Percentiles rank a stretch among this genome's conserved stretches.
phyloP scores from a whole-genome alignment of 805 yeast genomes.

The Starmerella potacharoeniae region DNA sequence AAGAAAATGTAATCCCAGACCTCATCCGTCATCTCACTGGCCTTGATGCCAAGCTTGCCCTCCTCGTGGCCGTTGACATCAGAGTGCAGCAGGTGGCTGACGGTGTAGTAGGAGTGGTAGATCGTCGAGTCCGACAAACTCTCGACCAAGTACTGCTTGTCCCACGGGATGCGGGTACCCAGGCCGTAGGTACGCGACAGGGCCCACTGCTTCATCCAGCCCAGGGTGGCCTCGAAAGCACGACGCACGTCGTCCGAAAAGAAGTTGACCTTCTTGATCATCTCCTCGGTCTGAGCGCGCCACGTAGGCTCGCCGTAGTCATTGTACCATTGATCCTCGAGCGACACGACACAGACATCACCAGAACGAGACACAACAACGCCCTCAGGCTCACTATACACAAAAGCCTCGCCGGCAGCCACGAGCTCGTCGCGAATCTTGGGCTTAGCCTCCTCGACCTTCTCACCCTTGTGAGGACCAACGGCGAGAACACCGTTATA shows the following conservation, averaged over 20 bases:
- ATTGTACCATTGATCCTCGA: conserved; percentile 97
- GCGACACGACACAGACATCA: conserved; percentile 89
- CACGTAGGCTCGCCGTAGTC: conserved; percentile 93
- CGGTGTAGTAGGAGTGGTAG: conserved; percentile 90
- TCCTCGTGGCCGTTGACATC: conserved; percentile 70
- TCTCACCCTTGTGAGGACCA: conserved; percentile 79
- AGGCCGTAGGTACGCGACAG: conserved; percentile 92
- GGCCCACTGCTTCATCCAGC: conserved; percentile 98
- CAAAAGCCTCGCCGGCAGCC: conserved; percentile 67
- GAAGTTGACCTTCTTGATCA: conserved; percentile 64
- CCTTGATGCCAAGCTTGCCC: conserved; percentile 63
- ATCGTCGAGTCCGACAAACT: conserved; percentile 92
- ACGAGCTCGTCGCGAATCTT: conserved; percentile 75
- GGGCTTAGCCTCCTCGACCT: conserved; percentile 83
- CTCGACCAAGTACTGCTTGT: conserved; percentile 82
- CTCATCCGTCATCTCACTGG: conserved; percentile 83
- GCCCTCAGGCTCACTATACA: conserved; percentile 90
- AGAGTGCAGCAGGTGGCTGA: conserved; percentile 71
- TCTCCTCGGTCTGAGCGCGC: conserved; percentile 71
- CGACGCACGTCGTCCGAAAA: conserved; percentile 74
- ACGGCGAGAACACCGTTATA: conserved; percentile 73
- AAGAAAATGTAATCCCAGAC: conserved; percentile 86
- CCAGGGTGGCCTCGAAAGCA: conserved; percentile 87
- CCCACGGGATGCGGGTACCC: conserved; percentile 96
- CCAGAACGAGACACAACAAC: conserved; percentile 88